A percentile compares a stretch with the other conserved stretches of the same genome.
These are phyloP conservation scores for Antitrichia curtipendula DNA, from an alignment of 225 moss, liverwort and hornwort genomes.

Conservation along the genomic window DNA sequence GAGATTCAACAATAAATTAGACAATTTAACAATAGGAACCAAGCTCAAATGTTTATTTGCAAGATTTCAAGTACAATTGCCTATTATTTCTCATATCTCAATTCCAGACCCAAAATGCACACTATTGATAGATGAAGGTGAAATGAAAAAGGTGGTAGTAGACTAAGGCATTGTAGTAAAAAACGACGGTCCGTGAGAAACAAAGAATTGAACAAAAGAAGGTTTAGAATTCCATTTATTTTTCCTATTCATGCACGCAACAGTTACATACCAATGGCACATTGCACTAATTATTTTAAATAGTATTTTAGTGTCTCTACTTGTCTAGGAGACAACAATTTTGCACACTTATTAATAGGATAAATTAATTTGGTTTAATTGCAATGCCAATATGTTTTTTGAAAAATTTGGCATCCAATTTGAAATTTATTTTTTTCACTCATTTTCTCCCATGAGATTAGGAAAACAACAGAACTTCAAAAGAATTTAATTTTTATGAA, in stretches of 20 bases:
- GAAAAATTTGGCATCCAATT: background rate
- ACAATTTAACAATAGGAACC: background rate
- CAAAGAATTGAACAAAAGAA: accelerated
- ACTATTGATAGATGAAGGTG: background rate
- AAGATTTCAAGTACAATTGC: background rate
- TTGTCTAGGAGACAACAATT: background rate
- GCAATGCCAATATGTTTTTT: background rate
- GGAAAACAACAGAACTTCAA: background rate
- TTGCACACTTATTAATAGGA: background rate
- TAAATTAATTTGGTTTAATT: background rate
- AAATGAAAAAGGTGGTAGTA: background rate
- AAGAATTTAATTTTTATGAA: background rate
- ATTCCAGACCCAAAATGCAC: accelerated
- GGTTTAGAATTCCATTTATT: background rate
- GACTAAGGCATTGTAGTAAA: background rate
- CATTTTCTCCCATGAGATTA: background rate
- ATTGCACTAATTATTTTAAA: background rate
- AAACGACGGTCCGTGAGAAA: accelerated
- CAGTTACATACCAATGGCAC: background rate
- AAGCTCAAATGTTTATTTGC: background rate
- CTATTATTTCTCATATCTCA: background rate
- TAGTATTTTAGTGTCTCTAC: background rate
- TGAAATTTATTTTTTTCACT: background rate
- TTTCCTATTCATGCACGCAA: background rate
- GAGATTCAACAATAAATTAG: background rate